Conservation (phyloP, 257 asterid species). For the Gardenia jasminoides region DNA sequence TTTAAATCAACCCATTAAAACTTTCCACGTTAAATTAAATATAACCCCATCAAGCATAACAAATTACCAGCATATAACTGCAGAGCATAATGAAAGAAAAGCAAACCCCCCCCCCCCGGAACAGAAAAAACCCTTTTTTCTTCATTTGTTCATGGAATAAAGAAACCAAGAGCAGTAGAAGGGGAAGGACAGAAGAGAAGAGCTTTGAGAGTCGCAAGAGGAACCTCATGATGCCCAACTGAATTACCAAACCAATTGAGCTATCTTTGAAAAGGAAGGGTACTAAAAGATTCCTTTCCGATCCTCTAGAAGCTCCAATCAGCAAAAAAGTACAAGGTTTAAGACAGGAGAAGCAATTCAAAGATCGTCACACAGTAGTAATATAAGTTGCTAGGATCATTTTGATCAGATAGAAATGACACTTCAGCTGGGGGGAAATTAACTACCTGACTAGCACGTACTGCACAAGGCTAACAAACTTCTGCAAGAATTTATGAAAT, state of each 20-base stretch:
- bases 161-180: too few relatives aligned
- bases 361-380: conserved; percentile 2
- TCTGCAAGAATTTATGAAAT: not conserved
- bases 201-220: too few relatives aligned
- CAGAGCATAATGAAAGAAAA: not conserved
- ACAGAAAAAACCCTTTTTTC: too few relatives aligned
- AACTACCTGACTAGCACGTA: conserved; percentile 33
- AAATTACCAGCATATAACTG: not conserved
- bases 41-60: not conserved
- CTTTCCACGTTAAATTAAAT: not conserved
- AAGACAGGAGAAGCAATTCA: not conserved
- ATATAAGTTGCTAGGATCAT: conserved; percentile 2
- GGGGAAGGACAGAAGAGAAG: too few relatives aligned
- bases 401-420: conserved; percentile 12
- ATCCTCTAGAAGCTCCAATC: not conserved
- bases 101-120: too few relatives aligned
- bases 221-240: too few relatives aligned
- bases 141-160: too few relatives aligned
- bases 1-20: not conserved
- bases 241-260: not conserved
- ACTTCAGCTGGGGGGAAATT: conserved; percentile 5
- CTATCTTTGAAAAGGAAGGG: not conserved
- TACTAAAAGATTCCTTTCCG: not conserved
- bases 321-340: not conserved
- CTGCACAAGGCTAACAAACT: not conserved